phyloP scores from a whole-genome alignment of 805 yeast species.

The Brettanomyces anomalus region DNA sequence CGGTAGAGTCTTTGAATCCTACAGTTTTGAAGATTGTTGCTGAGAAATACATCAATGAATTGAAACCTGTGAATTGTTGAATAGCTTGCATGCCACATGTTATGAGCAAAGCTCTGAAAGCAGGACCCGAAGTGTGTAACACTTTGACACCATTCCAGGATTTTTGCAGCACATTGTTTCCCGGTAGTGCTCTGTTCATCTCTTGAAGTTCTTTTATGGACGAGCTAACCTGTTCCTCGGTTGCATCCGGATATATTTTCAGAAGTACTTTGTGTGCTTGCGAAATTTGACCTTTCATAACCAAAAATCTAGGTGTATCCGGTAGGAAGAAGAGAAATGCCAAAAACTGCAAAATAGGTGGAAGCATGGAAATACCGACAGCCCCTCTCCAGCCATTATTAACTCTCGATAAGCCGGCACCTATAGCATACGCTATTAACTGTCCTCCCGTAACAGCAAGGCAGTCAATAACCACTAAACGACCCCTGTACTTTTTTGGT shows the following conservation, averaged over 20 bases:
- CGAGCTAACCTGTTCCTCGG: slow-evolving; percentile 53
- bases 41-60: slow-evolving; percentile 91
- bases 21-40: slow-evolving; percentile 87
- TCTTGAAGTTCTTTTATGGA: slow-evolving; percentile 60
- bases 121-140: slow-evolving; percentile 62
- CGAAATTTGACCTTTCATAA: slow-evolving; percentile 57
- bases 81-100: slow-evolving; percentile 93
- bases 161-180: slow-evolving; percentile 31
- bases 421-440: slow-evolving; percentile 85
- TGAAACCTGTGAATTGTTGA: slow-evolving; percentile 96
- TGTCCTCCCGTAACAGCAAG: slow-evolving; percentile 93
- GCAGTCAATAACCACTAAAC: slow-evolving; percentile 82
- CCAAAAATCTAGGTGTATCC: slow-evolving; percentile 87
- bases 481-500: slow-evolving; percentile 84
- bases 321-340: slow-evolving; percentile 76
- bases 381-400: slow-evolving; percentile 87
- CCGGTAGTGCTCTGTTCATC: slow-evolving; percentile 37
- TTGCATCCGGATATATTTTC: slow-evolving; percentile 53
- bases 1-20: slow-evolving; percentile 82
- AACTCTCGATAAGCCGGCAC: slow-evolving; percentile 72
- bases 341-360: slow-evolving; percentile 68
- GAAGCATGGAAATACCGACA: slow-evolving; percentile 84
- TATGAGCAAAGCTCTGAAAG: slow-evolving; percentile 80
- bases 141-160: slow-evolving; percentile 54
- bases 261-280: slow-evolving; percentile 59